Evolutionary conservation across 352 stramenopile species (phyloP).

Genomic region (Pythium plurisporium): DNA sequence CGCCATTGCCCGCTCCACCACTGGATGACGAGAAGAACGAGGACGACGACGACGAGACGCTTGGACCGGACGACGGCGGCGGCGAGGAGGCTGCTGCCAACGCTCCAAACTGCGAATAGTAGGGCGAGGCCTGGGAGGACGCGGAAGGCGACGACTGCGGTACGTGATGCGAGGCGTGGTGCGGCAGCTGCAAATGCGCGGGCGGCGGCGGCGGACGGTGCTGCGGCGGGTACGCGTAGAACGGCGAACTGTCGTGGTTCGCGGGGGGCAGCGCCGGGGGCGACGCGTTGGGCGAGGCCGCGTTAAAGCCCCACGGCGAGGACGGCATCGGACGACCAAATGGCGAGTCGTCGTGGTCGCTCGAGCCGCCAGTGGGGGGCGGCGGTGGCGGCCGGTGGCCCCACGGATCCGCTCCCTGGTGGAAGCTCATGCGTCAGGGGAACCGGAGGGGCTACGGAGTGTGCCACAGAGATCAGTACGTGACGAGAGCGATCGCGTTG

Average conservation of each 20-base stretch:
- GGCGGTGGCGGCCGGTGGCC: constrained; percentile 12
- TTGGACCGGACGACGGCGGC: background rate
- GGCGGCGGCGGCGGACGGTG: background rate
- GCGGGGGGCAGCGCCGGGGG: constrained; percentile 13
- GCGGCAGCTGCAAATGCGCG: background rate
- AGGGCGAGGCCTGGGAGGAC: background rate
- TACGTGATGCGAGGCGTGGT: background rate
- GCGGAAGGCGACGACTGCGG: background rate
- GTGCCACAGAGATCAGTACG: background rate
- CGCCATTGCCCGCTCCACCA: background rate
- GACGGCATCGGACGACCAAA: constrained; percentile 6
- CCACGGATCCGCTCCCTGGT: constrained; percentile 19
- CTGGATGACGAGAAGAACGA: constrained; percentile 13
- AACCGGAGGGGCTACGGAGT: background rate
- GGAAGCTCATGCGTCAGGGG: constrained; percentile 14
- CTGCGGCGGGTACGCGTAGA: constrained; percentile 5
- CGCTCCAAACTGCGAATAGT: constrained; percentile 1
- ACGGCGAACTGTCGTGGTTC: constrained; percentile 11
- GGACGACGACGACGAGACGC: constrained; percentile 1
- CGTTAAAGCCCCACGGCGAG: constrained; percentile 18
- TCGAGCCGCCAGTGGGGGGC: background rate
- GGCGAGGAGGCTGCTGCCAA: constrained; percentile 17
- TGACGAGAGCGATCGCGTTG: background rate
- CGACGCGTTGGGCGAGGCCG: constrained; percentile 9
- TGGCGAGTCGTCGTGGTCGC: constrained; percentile 11